phyloP scores from a whole-genome alignment of 306 rosid genomes.

The Cicer chorassanicum region DNA sequence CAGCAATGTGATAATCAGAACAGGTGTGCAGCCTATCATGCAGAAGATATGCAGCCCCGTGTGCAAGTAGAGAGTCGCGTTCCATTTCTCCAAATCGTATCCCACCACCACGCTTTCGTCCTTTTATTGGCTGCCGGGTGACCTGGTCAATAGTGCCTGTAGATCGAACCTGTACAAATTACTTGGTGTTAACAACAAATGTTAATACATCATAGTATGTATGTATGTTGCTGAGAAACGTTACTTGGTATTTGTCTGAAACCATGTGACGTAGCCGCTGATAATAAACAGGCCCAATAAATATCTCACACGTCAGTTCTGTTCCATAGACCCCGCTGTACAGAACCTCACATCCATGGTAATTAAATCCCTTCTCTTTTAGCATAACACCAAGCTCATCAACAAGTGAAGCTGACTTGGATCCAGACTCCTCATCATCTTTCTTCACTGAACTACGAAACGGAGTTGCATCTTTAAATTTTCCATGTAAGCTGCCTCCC shows the following conservation, averaged over 20 bases:
- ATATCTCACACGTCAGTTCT: slow-evolving; percentile 86
- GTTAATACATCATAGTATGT: background rate
- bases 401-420: slow-evolving; percentile 64
- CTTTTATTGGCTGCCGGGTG: slow-evolving; percentile 88
- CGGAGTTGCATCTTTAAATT: slow-evolving; percentile 85
- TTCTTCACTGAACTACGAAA: slow-evolving; percentile 64
- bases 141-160: slow-evolving; percentile 82
- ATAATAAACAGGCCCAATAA: slow-evolving; percentile 96
- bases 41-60: slow-evolving; percentile 89
- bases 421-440: slow-evolving; percentile 48
- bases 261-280: slow-evolving; percentile 97
- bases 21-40: slow-evolving; percentile 93
- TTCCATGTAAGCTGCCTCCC: slow-evolving; percentile 89
- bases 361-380: slow-evolving; percentile 82
- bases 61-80: slow-evolving; percentile 95
- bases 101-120: slow-evolving; percentile 95
- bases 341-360: slow-evolving; percentile 85
- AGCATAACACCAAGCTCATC: slow-evolving; percentile 85
- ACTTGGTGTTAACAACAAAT: slow-evolving; percentile 27
- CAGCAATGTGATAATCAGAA: slow-evolving; percentile 93
- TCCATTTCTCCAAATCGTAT: slow-evolving; percentile 98
- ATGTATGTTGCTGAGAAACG: no score
- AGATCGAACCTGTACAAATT: slow-evolving; percentile 76
- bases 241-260: slow-evolving; percentile 90
- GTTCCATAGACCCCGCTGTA: slow-evolving; percentile 96